Base-by-base conservation (phyloP, 306 rosid genomes). In the Prunus mume region DNA sequence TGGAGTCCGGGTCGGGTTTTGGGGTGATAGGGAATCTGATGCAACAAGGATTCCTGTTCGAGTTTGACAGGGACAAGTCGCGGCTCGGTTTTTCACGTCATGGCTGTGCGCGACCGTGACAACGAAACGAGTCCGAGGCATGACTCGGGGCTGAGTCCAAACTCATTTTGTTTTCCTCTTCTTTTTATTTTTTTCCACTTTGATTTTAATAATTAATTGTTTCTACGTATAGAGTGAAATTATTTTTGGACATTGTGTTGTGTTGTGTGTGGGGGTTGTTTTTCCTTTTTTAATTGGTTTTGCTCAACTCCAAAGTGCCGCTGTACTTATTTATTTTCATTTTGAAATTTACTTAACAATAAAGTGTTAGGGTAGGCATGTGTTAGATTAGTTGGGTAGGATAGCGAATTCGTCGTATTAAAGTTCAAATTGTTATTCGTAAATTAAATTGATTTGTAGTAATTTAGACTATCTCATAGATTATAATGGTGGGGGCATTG, bases 11-110 rank as follows among this genome's bases (percentile, higher is more conserved):
- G 22, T 76, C 82, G 1, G 97, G 93, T 18, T 85, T 84, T 75
- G 88, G 93, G 6, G 96, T 92, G 60, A 77, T 92, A 1, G 97
- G 97, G 85, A 92, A 90, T 86, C 87, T 92, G 30, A 83, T 92
- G 92, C 97, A 92, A 63, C 97, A 92, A 72, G 97, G 97, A 7
- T 92, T 81, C 67, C 77, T 92, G 91, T 78, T 90, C 56, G 93
- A 88, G 79, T 92, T 87, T 32, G 97, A 92, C 14, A 82, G 73
- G 41, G 93, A 88, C 73, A 76, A 77, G 78, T 81, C 87, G 22
- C 82, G 91, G 64, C 86, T 92, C 12, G 97, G 97, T 12, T 92
- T 92, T 70, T 76, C 97, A 30, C 95, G 97, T 20, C 97, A 46
- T 63, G 97, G 96, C 3, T 92, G 97, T 27, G 90, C 89, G 2